A percentile compares a stretch with the other conserved stretches of the same genome.
Evolutionary conservation across 208 protist species (phyloP).

Genomic region (Jaenimonas drosophilae): DNA sequence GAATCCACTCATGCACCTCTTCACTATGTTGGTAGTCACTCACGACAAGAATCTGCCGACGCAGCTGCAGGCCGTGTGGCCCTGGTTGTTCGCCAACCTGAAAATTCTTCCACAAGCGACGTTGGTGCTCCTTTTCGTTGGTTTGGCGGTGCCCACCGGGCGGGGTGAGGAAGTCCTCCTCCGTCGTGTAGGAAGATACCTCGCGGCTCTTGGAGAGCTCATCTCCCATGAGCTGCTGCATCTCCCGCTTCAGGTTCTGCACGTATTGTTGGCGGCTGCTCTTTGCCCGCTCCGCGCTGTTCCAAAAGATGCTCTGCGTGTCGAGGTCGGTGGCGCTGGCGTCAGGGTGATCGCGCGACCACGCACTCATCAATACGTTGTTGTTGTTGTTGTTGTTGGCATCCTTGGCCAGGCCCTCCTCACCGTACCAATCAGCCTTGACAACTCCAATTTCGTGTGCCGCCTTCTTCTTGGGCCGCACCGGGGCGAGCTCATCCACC

Average conservation of each 20-base stretch:
- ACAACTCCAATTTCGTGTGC: not conserved
- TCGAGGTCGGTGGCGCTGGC: slow-evolving; percentile 15
- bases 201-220: not conserved
- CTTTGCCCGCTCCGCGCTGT: slow-evolving; percentile 11
- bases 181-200: not conserved
- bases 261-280: slow-evolving; percentile 8
- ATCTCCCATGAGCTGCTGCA: slow-evolving; percentile 8
- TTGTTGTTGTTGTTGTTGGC: slow-evolving; percentile 8
- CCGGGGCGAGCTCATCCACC: slow-evolving; percentile 4
- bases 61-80: not conserved
- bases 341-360: slow-evolving; percentile 20
- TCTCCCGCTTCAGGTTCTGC: slow-evolving; percentile 16
- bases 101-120: slow-evolving; percentile 23
- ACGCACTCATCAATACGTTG: slow-evolving; percentile 13
- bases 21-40: slow-evolving; percentile 22
- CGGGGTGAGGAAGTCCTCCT: not conserved
- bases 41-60: slow-evolving; percentile 15
- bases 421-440: not conserved
- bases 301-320: slow-evolving; percentile 18
- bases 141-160: not conserved
- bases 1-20: slow-evolving; percentile 54
- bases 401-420: not conserved
- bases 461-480: not conserved
- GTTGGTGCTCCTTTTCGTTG: slow-evolving; percentile 12
- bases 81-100: slow-evolving; percentile 6